A percentile compares a stretch with the other conserved stretches of the same genome.
Conservation (phyloP, 805 yeast genomes). For the Sugiyamaella americana region DNA sequence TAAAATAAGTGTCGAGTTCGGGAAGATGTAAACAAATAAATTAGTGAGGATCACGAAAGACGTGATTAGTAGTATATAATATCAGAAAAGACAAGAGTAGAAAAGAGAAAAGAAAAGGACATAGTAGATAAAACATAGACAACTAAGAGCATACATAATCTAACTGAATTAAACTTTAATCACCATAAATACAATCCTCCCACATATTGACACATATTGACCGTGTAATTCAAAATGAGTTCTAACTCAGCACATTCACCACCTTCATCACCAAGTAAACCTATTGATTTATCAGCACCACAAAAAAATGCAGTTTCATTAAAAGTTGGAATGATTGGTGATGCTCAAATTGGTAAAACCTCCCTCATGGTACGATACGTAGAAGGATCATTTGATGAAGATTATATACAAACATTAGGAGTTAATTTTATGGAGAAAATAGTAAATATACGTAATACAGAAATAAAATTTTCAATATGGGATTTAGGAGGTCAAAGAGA, state of each 20-base stretch:
- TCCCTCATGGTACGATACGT: constrained; percentile 95
- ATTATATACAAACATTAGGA: constrained; percentile 88
- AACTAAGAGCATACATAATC: too few species aligned
- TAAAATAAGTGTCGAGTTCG: background rate
- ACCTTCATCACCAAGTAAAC: too few species aligned
- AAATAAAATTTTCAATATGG: constrained; percentile 88
- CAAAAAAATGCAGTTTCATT: constrained; percentile 35
- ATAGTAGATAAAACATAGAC: too few species aligned
- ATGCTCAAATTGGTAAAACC: constrained; percentile 93
- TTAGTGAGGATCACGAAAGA: too few species aligned
- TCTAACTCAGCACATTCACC: too few species aligned
- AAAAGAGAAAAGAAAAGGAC: too few species aligned
- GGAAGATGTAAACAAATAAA: background rate
- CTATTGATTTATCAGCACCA: constrained; percentile 25
- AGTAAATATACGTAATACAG: constrained; percentile 76
- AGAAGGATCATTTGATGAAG: constrained; percentile 89
- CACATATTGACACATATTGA: too few species aligned
- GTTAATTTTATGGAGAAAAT: constrained; percentile 92
- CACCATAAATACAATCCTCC: too few species aligned
- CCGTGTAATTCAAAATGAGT: too few species aligned
- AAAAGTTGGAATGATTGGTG: constrained; percentile 91
- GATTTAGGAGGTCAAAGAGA: constrained; percentile 95
- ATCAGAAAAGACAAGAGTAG: too few species aligned
- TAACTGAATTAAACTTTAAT: too few species aligned
- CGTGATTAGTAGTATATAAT: too few species aligned